Percentiles rank a stretch among this genome's conserved stretches.
phyloP scores from a whole-genome alignment of 176 grass and related monocot species.

The Musa troglodytarum region DNA sequence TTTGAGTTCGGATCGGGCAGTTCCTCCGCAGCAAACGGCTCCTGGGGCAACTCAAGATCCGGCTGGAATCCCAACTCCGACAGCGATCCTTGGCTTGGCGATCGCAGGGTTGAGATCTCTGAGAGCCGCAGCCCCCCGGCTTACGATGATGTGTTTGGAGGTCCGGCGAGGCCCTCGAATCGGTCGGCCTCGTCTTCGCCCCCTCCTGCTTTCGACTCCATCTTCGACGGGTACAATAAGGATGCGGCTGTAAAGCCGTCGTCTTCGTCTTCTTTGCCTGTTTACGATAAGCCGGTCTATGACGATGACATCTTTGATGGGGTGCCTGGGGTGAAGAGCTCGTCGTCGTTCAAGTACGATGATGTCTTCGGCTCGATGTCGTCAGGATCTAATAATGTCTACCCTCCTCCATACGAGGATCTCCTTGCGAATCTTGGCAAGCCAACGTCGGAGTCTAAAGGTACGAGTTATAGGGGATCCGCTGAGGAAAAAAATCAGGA shows the following conservation, averaged over 20 bases:
- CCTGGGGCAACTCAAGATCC: slow-evolving; percentile 6
- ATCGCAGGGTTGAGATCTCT: slow-evolving; percentile 29
- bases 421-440: slow-evolving; percentile 55
- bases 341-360: slow-evolving; percentile 44
- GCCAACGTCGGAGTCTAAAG: slow-evolving; percentile 2
- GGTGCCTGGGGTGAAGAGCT: slow-evolving; percentile 33
- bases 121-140: slow-evolving; percentile 12
- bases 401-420: slow-evolving; percentile 55
- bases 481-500: slow-evolving; percentile 18
- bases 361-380: slow-evolving; percentile 39
- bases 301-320: slow-evolving; percentile 47
- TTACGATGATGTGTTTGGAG: slow-evolving; percentile 38
- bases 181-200: slow-evolving; percentile 8
- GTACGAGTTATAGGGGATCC: slow-evolving; percentile 6
- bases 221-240: slow-evolving; percentile 14
- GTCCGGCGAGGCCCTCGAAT: slow-evolving; percentile 9
- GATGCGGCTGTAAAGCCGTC: slow-evolving; percentile 2
- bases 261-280: slow-evolving; percentile 12
- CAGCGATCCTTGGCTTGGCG: background rate
- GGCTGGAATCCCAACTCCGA: slow-evolving; percentile 1
- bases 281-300: slow-evolving; percentile 29
- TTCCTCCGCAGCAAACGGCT: background rate
- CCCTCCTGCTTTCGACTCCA: slow-evolving; percentile 20
- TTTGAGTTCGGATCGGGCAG: background rate
- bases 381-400: slow-evolving; percentile 12